A percentile compares a stretch with the other conserved stretches of the same genome.
These are phyloP conservation scores for Trifolium dubium DNA, from an alignment of 306 rosid species.

Conservation along the genomic window DNA sequence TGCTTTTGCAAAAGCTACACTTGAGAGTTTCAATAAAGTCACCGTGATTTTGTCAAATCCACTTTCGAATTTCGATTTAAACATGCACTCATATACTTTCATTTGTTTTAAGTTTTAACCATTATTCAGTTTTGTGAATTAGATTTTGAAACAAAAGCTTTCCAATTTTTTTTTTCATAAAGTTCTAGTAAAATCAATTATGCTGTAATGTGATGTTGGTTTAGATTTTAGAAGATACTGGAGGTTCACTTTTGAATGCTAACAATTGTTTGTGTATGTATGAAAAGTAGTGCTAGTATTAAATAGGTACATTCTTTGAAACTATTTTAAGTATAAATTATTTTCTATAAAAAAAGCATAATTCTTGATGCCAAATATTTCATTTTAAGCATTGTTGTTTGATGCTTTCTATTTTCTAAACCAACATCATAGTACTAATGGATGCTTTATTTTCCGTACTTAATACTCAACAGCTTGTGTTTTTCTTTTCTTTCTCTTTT, in stretches of 20 bases:
- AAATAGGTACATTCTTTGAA: slow-evolving; percentile 14
- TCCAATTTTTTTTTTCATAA: too few relatives aligned
- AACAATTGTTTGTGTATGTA: neutral
- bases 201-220: too few relatives aligned
- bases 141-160: neutral
- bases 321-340: slow-evolving; percentile 9
- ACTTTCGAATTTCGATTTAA: too few relatives aligned
- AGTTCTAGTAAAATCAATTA: too few relatives aligned
- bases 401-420: slow-evolving; percentile 30
- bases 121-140: neutral
- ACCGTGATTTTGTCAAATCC: too few relatives aligned
- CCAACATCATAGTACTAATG: neutral
- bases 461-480: slow-evolving; percentile 1
- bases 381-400: slow-evolving; percentile 19
- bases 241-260: slow-evolving; percentile 13
- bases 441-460: neutral
- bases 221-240: slow-evolving; percentile 2
- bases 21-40: too few relatives aligned
- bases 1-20: too few relatives aligned
- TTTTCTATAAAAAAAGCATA: neutral
- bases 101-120: neutral
- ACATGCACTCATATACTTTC: neutral
- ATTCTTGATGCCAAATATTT: slow-evolving; percentile 27
- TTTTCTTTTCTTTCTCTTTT: slow-evolving; percentile 19
- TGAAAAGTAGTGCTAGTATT: neutral